phyloP scores from a whole-genome alignment of 768 basidiomycete species.

The Trametes villosa region DNA sequence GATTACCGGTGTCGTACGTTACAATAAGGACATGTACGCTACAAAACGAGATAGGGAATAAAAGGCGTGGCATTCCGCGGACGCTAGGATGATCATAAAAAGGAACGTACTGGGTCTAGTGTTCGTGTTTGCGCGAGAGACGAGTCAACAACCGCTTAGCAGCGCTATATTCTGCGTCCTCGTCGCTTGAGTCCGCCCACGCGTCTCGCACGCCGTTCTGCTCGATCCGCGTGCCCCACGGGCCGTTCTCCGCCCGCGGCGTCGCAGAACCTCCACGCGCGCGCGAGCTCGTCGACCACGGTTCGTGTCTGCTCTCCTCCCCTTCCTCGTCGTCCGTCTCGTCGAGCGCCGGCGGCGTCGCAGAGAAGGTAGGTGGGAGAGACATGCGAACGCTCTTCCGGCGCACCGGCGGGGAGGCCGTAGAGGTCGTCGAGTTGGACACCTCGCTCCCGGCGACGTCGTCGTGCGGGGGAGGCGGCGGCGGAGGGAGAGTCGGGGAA shows the following conservation, averaged over 20 bases:
- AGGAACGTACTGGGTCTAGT: background rate
- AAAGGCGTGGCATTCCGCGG: background rate
- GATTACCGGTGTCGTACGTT: background rate
- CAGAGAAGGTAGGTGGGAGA: slow-evolving; percentile 74
- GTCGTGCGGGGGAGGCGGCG: slow-evolving; percentile 28
- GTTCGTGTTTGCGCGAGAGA: slow-evolving; percentile 41
- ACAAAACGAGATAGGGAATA: background rate
- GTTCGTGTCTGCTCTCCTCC: slow-evolving; percentile 29
- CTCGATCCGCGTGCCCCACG: slow-evolving; percentile 27
- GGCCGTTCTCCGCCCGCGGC: slow-evolving; percentile 24
- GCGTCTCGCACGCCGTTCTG: slow-evolving; percentile 40
- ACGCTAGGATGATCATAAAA: background rate
- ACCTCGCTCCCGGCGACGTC: slow-evolving; percentile 34
- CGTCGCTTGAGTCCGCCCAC: slow-evolving; percentile 76
- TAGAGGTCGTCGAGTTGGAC: slow-evolving; percentile 33
- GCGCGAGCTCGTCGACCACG: slow-evolving; percentile 26
- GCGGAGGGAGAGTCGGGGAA: slow-evolving; percentile 1
- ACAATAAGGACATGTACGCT: slow-evolving; percentile 13
- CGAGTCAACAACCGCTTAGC: slow-evolving; percentile 59
- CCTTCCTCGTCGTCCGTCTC: slow-evolving; percentile 48
- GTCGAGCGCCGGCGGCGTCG: slow-evolving; percentile 67
- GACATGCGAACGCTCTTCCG: slow-evolving; percentile 82
- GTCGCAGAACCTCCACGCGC: slow-evolving; percentile 7
- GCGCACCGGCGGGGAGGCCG: slow-evolving; percentile 34
- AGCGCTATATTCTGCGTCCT: slow-evolving; percentile 66